Evolutionary conservation across 2,329 filamentous ascomycete genomes (phyloP), one percentile per base, ranked within the genome.

Genomic region (Leptographium radiaticola): DNA sequence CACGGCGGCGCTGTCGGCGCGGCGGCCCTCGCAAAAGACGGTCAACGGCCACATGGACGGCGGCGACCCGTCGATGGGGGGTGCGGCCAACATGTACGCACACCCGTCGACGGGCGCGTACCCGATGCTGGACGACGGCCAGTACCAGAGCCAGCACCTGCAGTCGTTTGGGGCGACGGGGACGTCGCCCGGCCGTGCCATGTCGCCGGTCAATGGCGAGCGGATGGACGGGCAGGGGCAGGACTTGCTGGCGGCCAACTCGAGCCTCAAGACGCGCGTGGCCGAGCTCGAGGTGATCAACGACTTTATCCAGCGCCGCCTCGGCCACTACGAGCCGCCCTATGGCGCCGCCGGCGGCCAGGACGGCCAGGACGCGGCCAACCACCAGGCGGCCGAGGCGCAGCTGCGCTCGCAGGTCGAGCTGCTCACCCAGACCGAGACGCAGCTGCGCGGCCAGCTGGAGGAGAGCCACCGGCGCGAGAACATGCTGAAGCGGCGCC

Each of bases 261-360:
- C 87, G 6, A 85, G 83, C 51, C 75, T 97, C n/a, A 95, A 94
- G 71, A 98, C 93, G 0, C 84, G 93, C 44, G 91, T 98, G 38
- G 93, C 85, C 61, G 93, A 98, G 68, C 77, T 98, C 30, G 93
- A 98, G 66, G 80, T 98, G 52, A 96, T 98, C 73, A 96, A 90
- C 63, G 86, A 87, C 64, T 74, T 90, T 46, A 89, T 89, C 67
- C 77, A 84, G 51, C 84, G 84, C 40, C 80, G 85, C 12, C 81
- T 96, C 43, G 68, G 82, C 65, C 76, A 88, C 66, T 75, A 87
- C 10, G 85, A 88, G 65, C 55, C 55, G 30, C 74, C 76, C 54
- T 34, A 34, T 10, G 80, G 78, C 60, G 81, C 84, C 62, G 73
- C 75, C 50, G 76, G 75, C 49, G 76, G 76, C 57, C 70, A 74